Evolutionary conservation across 208 protist species (phyloP), one percentile per base, ranked within the genome.

Genomic region (Trypanosoma melophagium): DNA sequence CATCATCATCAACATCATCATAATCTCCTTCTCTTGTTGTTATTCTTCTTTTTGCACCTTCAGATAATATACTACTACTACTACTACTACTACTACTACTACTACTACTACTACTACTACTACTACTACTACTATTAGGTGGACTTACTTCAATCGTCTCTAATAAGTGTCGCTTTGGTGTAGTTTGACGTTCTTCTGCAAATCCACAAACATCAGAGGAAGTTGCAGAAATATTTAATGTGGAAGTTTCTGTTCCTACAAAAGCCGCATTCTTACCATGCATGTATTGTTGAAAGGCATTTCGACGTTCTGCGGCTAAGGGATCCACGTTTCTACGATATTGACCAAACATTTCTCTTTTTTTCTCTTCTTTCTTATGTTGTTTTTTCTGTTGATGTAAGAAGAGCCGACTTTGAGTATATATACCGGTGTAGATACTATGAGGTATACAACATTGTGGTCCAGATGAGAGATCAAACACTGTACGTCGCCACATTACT

Each of bases 141-240:
- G 62, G 62, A n/a, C 62, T n/a, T 2, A 68, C 62, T 9, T 68
- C 62, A 51, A 68, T 60, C 10, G 62, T 51, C 25, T 68, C 62
- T 13, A 68, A 41, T 7, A 28, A 28, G 40, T 68, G 62, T 3
- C 52, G 51, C 28, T 28, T 58, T 42, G 40, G 16, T 35, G 22
- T 60, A 7, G 10, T n/a, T 4, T 2, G 31, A 25, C 8, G 28
- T n/a, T n/a, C n/a, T n/a, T n/a, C n/a, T n/a, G n/a, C n/a, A n/a
- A n/a, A n/a, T n/a, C n/a, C n/a, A n/a, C n/a, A n/a, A n/a, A n/a
- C 7, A 3, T 35, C 45, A 10, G 7, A 38, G 17, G 17, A 24
- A 45, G 22, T 21, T 4, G 56, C 16, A 25, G 35, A 5, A 4
- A 4, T 35, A 42, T 22, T 22, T 19, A 5, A 22, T 25, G 42